Percentiles rank a stretch among this genome's conserved stretches.
Conservation (phyloP, 306 rosid species). For the Rosa multiflora region DNA sequence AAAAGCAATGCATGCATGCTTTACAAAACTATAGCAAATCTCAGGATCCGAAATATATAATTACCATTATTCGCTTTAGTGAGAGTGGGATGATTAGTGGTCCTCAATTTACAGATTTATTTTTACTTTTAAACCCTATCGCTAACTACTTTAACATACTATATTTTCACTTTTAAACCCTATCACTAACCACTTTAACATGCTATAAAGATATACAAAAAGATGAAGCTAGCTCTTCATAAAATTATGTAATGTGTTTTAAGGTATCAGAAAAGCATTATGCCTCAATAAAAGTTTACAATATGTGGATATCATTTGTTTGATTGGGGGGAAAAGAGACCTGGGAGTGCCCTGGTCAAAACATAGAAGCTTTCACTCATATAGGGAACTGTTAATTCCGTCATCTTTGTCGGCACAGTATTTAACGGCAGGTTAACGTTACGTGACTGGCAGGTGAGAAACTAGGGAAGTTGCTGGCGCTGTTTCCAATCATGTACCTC, state of each 20-base stretch:
- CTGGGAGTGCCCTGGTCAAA: not conserved
- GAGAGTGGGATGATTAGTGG: not conserved
- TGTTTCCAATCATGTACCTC: conserved; percentile 69
- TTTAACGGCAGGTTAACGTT: not conserved
- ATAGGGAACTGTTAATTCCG: too few species aligned
- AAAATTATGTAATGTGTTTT: too few species aligned
- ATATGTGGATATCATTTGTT: too few species aligned
- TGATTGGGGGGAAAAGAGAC: too few species aligned
- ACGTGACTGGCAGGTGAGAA: conserved; percentile 49
- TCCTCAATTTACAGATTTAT: not conserved
- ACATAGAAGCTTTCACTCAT: not conserved
- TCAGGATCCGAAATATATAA: not conserved
- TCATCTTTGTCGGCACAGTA: not conserved
- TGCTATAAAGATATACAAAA: too few species aligned
- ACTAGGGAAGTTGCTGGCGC: conserved; percentile 52
- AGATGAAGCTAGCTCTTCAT: too few species aligned
- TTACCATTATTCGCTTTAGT: not conserved
- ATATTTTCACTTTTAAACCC: too few species aligned
- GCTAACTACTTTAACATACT: not conserved
- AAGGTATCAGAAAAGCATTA: too few species aligned
- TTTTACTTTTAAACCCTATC: not conserved
- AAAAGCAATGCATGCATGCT: not conserved
- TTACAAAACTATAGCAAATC: not conserved
- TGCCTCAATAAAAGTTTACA: too few species aligned
- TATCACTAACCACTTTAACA: too few species aligned